phyloP scores from a whole-genome alignment of 2,329 filamentous ascomycete species.

The Botrytis paeoniae region DNA sequence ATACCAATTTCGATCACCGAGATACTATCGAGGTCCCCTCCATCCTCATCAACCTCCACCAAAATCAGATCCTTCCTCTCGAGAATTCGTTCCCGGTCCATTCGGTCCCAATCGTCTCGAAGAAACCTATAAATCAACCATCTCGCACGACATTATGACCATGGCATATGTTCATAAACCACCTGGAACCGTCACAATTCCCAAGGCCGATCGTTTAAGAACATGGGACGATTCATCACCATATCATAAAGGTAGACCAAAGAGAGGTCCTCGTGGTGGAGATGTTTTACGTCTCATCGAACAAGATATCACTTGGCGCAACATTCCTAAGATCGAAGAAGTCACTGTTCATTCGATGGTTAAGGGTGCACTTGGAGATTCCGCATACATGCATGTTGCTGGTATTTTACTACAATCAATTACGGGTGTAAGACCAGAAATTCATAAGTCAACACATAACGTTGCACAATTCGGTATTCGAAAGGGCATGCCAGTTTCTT shows the following conservation, averaged over 20 bases:
- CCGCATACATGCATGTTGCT: conserved; percentile 74
- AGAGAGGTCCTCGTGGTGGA: conserved; percentile 78
- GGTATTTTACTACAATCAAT: conserved; percentile 84
- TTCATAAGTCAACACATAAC: conserved; percentile 67
- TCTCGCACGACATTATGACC: conserved; percentile 83
- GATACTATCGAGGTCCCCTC: conserved; percentile 89
- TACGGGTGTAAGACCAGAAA: conserved; percentile 68
- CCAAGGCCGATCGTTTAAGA: conserved; percentile 65
- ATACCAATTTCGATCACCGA: conserved; percentile 92
- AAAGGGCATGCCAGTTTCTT: conserved; percentile 67
- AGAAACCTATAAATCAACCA: conserved; percentile 84
- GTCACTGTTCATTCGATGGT: conserved; percentile 80
- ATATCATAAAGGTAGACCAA: conserved; percentile 88
- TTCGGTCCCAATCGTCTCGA: conserved; percentile 84
- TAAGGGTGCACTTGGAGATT: conserved; percentile 63
- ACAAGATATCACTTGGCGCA: conserved; percentile 72
- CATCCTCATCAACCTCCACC: conserved; percentile 91
- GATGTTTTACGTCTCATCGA: conserved; percentile 70
- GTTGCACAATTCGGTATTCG: conserved; percentile 74
- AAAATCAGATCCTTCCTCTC: conserved; percentile 80
- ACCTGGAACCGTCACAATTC: conserved; percentile 64
- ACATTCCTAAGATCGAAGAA: conserved; percentile 76
- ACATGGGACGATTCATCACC: conserved; percentile 87
- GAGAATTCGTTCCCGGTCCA: conserved; percentile 84
- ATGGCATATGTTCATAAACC: conserved; percentile 84